These are phyloP conservation scores for Aspergillus novofumigatus DNA, from an alignment of 2,329 filamentous ascomycete genomes.

Conservation along the genomic window DNA sequence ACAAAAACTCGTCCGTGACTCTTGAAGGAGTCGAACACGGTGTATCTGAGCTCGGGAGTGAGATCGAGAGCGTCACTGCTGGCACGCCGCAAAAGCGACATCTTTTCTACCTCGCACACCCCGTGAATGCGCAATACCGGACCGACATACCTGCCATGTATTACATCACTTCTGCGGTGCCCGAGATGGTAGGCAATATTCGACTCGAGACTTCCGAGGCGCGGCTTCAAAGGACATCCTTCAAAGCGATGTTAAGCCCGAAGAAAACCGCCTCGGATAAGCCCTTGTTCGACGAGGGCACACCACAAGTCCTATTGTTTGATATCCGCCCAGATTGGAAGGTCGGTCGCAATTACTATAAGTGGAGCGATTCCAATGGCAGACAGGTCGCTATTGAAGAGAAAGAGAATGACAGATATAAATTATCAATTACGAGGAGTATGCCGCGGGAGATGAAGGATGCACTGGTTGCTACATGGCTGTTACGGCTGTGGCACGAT, in stretches of 20 bases:
- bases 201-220: conserved; percentile 5
- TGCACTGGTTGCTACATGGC: conserved; percentile 14
- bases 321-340: conserved; percentile 1
- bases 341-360: conserved; percentile 4
- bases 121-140: conserved; percentile 14
- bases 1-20: too few relatives aligned
- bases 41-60: too few relatives aligned
- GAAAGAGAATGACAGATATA: conserved; percentile 1
- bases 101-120: conserved; percentile 14
- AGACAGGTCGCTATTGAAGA: conserved; percentile 6
- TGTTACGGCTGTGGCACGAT: conserved; percentile 14
- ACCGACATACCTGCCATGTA: conserved; percentile 11
- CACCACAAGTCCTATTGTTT: neutral
- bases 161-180: conserved; percentile 7
- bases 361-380: conserved; percentile 2
- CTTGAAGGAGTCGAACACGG: too few relatives aligned
- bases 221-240: conserved; percentile 3
- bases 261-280: neutral
- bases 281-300: conserved; percentile 1
- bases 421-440: conserved; percentile 1
- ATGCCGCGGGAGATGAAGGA: conserved; percentile 9
- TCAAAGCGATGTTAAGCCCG: conserved; percentile 1
- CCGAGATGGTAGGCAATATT: conserved; percentile 9
- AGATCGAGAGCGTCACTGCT: too few relatives aligned
- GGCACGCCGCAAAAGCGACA: too few relatives aligned